These are phyloP conservation scores for Sporormia fimetaria DNA, from an alignment of 495 filamentous ascomycete species.

Conservation along the genomic window DNA sequence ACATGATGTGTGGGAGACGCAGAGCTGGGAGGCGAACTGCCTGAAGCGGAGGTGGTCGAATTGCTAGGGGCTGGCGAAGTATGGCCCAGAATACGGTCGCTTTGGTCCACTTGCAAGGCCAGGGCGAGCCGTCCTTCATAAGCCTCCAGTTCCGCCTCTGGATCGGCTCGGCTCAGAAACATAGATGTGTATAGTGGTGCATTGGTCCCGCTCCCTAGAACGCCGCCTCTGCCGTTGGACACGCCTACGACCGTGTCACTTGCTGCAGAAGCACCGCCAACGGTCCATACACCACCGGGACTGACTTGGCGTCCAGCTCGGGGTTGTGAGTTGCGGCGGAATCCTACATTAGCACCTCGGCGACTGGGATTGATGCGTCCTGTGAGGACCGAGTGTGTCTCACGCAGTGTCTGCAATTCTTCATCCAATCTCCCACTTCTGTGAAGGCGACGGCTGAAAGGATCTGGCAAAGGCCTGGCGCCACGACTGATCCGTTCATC, in stretches of 20 bases:
- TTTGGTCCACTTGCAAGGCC: constrained; percentile 71
- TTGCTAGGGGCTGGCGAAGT: constrained; percentile 6
- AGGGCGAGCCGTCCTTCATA: constrained; percentile 69
- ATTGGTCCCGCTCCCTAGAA: constrained; percentile 58
- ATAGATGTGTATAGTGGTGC: constrained; percentile 62
- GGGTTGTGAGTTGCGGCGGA: constrained; percentile 10
- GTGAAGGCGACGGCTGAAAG: constrained; percentile 47
- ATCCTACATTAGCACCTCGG: constrained; percentile 5
- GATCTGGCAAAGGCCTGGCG: constrained; percentile 47
- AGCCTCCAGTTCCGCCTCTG: constrained; percentile 49
- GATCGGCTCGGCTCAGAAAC: constrained; percentile 47
- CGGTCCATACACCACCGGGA: constrained; percentile 65
- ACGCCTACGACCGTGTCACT: constrained; percentile 39
- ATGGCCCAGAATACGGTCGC: constrained; percentile 44
- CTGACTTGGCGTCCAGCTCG: constrained; percentile 40
- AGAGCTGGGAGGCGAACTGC: neutral
- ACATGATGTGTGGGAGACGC: constrained; percentile 11
- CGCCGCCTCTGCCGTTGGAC: constrained; percentile 49
- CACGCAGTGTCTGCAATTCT: constrained; percentile 20
- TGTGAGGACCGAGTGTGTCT: constrained; percentile 18
- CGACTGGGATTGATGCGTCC: constrained; percentile 6
- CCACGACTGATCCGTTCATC: constrained; percentile 52
- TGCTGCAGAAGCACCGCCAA: constrained; percentile 54
- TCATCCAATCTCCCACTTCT: constrained; percentile 19
- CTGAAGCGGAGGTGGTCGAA: constrained; percentile 1